Conservation (phyloP, 352 stramenopile species). For the Phytopythium boreale region DNA sequence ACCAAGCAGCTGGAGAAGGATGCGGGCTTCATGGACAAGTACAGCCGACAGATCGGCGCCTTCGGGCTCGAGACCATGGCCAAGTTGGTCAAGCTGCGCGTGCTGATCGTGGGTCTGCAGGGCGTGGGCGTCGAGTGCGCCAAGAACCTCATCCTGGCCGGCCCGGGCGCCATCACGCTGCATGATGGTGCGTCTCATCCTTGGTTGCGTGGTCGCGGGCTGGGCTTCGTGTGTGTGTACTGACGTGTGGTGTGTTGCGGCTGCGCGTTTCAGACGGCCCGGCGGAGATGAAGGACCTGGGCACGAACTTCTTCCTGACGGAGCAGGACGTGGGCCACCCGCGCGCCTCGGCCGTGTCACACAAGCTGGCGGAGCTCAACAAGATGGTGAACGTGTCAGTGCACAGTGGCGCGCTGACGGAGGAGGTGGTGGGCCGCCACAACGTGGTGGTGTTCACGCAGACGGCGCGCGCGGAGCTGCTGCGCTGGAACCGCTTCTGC, state of each 20-base stretch:
- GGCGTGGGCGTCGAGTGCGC: slow-evolving; percentile 87
- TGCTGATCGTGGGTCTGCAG: slow-evolving; percentile 85
- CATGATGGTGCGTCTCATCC: slow-evolving; percentile 47
- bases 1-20: slow-evolving; percentile 73
- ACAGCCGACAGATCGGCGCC: slow-evolving; percentile 91
- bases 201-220: neutral
- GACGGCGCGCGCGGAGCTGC: slow-evolving; percentile 64
- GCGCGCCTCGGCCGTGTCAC: slow-evolving; percentile 50
- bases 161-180: slow-evolving; percentile 85
- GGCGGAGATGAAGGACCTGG: slow-evolving; percentile 84
- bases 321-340: slow-evolving; percentile 77
- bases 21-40: slow-evolving; percentile 93
- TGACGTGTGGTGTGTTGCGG: slow-evolving; percentile 2
- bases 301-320: slow-evolving; percentile 92
- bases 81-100: slow-evolving; percentile 84
- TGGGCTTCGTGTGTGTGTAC: neutral
- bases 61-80: slow-evolving; percentile 91
- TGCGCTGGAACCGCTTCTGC: slow-evolving; percentile 90
- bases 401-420: slow-evolving; percentile 61
- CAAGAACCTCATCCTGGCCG: slow-evolving; percentile 93
- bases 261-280: slow-evolving; percentile 37
- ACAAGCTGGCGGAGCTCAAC: slow-evolving; percentile 91
- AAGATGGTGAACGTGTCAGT: slow-evolving; percentile 86
- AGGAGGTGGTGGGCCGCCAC: slow-evolving; percentile 64
- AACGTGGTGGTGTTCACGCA: slow-evolving; percentile 89